A percentile compares a stretch with the other conserved stretches of the same genome.
phyloP scores from a whole-genome alignment of 495 filamentous ascomycete genomes.

The Trichoderma erinaceum region DNA sequence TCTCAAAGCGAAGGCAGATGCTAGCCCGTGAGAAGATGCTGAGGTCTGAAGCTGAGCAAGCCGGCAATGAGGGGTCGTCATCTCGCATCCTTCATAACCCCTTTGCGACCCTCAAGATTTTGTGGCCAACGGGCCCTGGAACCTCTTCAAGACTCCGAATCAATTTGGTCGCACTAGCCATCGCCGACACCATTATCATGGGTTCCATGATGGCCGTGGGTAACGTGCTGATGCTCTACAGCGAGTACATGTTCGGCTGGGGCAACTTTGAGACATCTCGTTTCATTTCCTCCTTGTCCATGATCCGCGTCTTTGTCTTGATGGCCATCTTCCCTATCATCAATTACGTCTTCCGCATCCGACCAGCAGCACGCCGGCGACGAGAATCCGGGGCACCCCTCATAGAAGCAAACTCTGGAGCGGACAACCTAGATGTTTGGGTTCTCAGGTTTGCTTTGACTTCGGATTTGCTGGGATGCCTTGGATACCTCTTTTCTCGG shows the following conservation, averaged over 20 bases:
- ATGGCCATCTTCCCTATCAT: conserved; percentile 67
- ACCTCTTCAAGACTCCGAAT: conserved; percentile 56
- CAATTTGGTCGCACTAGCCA: conserved; percentile 73
- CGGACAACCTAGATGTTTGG: conserved; percentile 69
- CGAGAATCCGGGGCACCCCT: conserved; percentile 27
- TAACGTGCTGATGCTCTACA: conserved; percentile 72
- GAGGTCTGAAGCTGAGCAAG: conserved; percentile 25
- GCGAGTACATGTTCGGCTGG: conserved; percentile 75
- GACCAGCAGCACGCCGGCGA: conserved; percentile 30
- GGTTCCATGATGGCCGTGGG: conserved; percentile 75
- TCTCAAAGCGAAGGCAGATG: conserved; percentile 60
- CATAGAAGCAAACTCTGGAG: conserved; percentile 54
- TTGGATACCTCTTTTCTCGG: conserved; percentile 62
- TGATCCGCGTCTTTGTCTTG: conserved; percentile 65
- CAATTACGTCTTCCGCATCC: conserved; percentile 60
- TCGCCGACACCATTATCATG: conserved; percentile 72
- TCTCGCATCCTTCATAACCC: conserved; percentile 46
- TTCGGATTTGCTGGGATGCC: conserved; percentile 70
- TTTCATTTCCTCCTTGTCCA: conserved; percentile 72
- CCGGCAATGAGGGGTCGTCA: conserved; percentile 16
- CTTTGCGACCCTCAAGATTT: conserved; percentile 67
- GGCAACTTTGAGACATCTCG: conserved; percentile 65
- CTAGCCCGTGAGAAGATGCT: conserved; percentile 61
- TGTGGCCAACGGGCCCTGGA: conserved; percentile 62
- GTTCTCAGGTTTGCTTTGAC: conserved; percentile 71